Evolutionary conservation across 768 basidiomycete genomes (phyloP), one percentile per base, ranked within the genome.

Genomic region (Lyophyllum shimeji): DNA sequence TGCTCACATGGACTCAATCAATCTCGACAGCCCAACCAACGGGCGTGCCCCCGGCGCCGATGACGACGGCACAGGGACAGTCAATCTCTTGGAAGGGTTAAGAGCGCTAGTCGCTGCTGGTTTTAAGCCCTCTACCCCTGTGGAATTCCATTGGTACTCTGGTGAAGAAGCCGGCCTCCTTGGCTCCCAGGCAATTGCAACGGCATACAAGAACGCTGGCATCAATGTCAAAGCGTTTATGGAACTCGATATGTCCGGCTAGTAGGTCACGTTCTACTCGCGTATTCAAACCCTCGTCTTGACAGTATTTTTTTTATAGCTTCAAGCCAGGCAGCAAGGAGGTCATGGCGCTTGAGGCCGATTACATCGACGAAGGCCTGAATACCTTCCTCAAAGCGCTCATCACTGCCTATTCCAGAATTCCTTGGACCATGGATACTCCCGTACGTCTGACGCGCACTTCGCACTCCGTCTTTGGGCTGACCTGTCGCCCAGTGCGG

Each of bases 111-210:
- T 80, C 39, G 73, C 71, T 1, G 65, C 75, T 18, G 72, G 65
- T 21, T 79, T 76, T 60, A 65, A 60, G 29, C 79, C 80, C 1
- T 63, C 67, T 6, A 74, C 71, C 20, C 71, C 78, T 17, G 65
- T 81, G 31, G 77, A 81, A 52, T 80, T 79, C 55, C 78, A 79
- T 50, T 81, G 47, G 44, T 60, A 56, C 55, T 71, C 76, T 20
- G 76, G 70, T 45, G 76, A 79, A 42, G 82, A 83, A 62, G 76
- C 74, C 37, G 83, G 84, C 9, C 71, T 83, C 9, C 64, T 73
- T 46, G 81, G 80, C 46, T 74, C 72, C 42, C 75, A 77, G 56
- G 78, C 76, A 31, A 69, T 81, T 47, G 77, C 78, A 13, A 74
- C 71, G 50, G 62, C 63, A 23, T 83, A 83, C 67, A 76, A 76